Base-by-base conservation (phyloP, 2,329 filamentous ascomycete genomes). In the Setomelanomma holmii region DNA sequence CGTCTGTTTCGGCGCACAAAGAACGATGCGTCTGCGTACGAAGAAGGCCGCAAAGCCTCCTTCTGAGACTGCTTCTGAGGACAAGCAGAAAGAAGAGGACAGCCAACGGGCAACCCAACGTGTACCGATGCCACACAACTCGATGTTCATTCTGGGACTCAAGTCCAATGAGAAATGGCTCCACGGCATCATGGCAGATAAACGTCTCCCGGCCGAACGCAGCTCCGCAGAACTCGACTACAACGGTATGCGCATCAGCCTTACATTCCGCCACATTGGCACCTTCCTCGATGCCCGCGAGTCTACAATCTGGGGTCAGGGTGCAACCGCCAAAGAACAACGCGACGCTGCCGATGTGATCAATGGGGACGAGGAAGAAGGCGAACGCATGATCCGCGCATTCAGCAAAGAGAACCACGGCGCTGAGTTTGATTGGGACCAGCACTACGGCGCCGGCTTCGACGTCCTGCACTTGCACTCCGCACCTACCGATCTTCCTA, bases 161-260 rank as follows among this genome's bases (percentile, higher is more conserved):
- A 72, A 80, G 34, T 96, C 92, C 1, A 99, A 99, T 69, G 86
- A 84, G 76, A 84, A 86, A 62, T 98, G 93, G 91, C 82, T 97
- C 10, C 95, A 99, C 76, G 87, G 87, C n/a, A 97, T 99, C 70
- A 87, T 89, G 43, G 86, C 89, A 38, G 95, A 99, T 75, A 96
- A 93, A 71, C 86, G 95, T 21, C 78, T 84, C 0, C 75, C 79
- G 1, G 76, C 79, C 1, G 89, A 93, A 59, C 93, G 93, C 73
- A 81, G 84, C 0, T 61, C 79, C 0, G 83, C 84, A 5, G 93
- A 98, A 71, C 82, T 86, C 35, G 89, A 89, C 0, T 91, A 85
- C 66, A 79, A 79, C 5, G 89, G 92, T 5, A 86, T 87, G 40
- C 89, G 95, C 40, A 96, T 99, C 69, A 96, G 90, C 41, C 81